A percentile compares a stretch with the other conserved stretches of the same genome.
Evolutionary conservation across 169 alveolate species (phyloP).

Genomic region (Plasmodium cynomolgi): DNA sequence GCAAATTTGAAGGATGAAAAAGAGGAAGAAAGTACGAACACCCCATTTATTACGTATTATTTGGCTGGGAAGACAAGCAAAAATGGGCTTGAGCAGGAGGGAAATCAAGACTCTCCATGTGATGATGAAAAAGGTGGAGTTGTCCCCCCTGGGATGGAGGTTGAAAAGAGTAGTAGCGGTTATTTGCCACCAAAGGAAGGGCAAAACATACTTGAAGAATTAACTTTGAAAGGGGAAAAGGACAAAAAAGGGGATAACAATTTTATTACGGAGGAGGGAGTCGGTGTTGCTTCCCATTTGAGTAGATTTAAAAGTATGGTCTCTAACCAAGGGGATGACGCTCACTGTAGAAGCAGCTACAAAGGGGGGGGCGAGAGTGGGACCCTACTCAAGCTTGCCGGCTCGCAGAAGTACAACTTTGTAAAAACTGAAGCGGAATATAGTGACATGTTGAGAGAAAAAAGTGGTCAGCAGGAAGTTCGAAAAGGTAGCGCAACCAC

Average conservation of each 20-base stretch:
- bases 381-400: neutral
- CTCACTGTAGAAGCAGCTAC: neutral
- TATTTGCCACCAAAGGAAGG: neutral
- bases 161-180: neutral
- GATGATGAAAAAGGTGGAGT: neutral
- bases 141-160: neutral
- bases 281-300: neutral
- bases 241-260: neutral
- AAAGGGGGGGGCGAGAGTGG: neutral
- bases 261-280: neutral
- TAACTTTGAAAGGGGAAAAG: neutral
- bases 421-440: conserved; percentile 52
- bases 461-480: neutral
- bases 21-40: conserved; percentile 43
- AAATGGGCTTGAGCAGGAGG: conserved; percentile 3
- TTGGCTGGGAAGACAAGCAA: conserved; percentile 56
- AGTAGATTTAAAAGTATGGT: neutral
- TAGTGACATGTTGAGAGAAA: conserved; percentile 15
- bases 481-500: neutral
- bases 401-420: conserved; percentile 48
- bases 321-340: neutral
- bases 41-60: conserved; percentile 68
- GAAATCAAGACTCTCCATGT: neutral
- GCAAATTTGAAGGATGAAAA: conserved; percentile 46
- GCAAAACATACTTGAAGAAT: neutral